Percentiles rank a stretch among this genome's conserved stretches.
These are phyloP conservation scores for Solanum phureja DNA, from an alignment of 257 asterid species.

Conservation along the genomic window DNA sequence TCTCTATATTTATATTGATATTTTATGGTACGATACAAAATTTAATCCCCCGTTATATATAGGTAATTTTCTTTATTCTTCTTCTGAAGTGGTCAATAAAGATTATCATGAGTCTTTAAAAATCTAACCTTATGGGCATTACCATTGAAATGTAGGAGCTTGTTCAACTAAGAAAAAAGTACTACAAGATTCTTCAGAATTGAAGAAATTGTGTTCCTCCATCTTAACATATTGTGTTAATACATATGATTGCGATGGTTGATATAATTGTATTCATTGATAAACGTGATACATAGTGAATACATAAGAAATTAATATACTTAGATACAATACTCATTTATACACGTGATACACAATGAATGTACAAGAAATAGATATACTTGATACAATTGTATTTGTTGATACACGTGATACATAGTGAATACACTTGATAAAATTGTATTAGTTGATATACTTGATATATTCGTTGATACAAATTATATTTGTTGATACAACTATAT, in stretches of 20 bases:
- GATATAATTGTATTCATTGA: background rate
- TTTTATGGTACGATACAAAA: no score
- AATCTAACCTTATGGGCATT: slow-evolving; percentile 58
- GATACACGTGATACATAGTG: no score
- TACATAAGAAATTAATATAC: no score
- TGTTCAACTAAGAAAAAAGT: slow-evolving; percentile 67
- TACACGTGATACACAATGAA: no score
- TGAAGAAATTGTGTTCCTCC: slow-evolving; percentile 44
- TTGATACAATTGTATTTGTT: no score
- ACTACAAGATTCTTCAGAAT: slow-evolving; percentile 64
- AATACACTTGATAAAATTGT: no score
- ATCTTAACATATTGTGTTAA: background rate
- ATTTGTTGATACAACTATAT: background rate
- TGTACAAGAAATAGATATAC: no score
- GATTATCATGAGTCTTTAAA: slow-evolving; percentile 6
- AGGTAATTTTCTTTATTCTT: background rate
- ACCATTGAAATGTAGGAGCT: slow-evolving; percentile 73
- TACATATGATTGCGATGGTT: no score
- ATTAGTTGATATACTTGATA: background rate
- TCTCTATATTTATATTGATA: background rate
- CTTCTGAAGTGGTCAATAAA: background rate
- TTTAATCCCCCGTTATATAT: no score
- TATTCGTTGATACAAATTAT: no score
- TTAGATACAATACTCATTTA: no score
- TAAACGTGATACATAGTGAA: background rate